A percentile compares a stretch with the other conserved stretches of the same genome.
These are phyloP conservation scores for Rhodotorula taiwanensis DNA, from an alignment of 768 basidiomycete species.

Conservation along the genomic window DNA sequence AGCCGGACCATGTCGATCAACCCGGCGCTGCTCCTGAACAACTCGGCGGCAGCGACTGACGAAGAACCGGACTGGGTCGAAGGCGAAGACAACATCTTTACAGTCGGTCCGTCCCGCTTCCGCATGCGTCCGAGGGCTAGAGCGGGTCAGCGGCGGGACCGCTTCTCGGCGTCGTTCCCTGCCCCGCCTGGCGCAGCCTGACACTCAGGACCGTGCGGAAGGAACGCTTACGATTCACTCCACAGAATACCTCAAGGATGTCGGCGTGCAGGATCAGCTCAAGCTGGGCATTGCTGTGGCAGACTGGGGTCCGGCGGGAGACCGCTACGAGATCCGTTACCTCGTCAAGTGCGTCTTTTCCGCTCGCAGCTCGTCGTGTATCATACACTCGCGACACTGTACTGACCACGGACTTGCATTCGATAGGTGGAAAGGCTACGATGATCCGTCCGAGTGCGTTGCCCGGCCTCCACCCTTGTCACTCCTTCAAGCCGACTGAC, in stretches of 20 bases:
- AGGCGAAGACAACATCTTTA: not conserved
- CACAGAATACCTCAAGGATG: too few relatives aligned
- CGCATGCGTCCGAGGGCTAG: not conserved
- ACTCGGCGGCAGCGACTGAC: not conserved
- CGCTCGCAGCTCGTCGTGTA: too few relatives aligned
- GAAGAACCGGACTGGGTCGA: not conserved
- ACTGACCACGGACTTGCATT: not conserved
- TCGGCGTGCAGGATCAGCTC: too few relatives aligned
- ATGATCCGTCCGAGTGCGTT: not conserved
- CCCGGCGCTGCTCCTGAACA: not conserved
- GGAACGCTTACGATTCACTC: too few relatives aligned
- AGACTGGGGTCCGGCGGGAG: too few relatives aligned
- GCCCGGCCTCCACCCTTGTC: not conserved
- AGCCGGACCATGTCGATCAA: not conserved
- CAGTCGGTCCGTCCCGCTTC: not conserved
- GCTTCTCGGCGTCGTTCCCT: too few relatives aligned
- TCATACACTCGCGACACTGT: too few relatives aligned
- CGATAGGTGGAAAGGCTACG: not conserved
- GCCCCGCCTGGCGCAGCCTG: too few relatives aligned
- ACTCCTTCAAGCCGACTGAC: not conserved
- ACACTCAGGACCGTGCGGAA: too few relatives aligned
- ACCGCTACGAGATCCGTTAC: slow-evolving; percentile 3
- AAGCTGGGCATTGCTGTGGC: too few relatives aligned
- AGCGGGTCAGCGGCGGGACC: too few relatives aligned
- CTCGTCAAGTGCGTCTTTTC: slow-evolving; percentile 9